A percentile compares a stretch with the other conserved stretches of the same genome.
These are phyloP conservation scores for Batkoa obscura DNA, from an alignment of 371 early-diverging fungal species.

Conservation along the genomic window DNA sequence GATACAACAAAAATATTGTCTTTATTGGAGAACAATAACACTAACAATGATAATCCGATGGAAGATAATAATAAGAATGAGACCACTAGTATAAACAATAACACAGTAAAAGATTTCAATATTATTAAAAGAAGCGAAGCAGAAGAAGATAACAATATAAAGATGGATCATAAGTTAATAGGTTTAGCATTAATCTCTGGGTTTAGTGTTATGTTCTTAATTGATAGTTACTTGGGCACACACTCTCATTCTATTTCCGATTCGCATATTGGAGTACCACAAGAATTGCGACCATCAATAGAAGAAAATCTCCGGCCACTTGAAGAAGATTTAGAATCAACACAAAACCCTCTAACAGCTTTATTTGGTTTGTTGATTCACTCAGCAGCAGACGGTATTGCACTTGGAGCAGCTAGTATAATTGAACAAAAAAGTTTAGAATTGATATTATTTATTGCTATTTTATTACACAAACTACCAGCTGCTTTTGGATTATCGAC, in stretches of 20 bases:
- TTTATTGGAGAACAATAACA: neutral
- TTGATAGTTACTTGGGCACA: slow-evolving; percentile 46
- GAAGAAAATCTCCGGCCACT: slow-evolving; percentile 16
- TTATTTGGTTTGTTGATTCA: slow-evolving; percentile 82
- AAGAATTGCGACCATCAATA: slow-evolving; percentile 10
- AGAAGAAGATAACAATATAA: neutral
- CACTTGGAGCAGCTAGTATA: slow-evolving; percentile 62
- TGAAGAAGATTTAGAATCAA: slow-evolving; percentile 13
- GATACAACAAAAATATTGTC: neutral
- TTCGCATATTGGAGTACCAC: slow-evolving; percentile 7
- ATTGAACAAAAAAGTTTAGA: slow-evolving; percentile 42
- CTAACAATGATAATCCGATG: neutral
- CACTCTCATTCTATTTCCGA: slow-evolving; percentile 15
- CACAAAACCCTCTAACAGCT: slow-evolving; percentile 9
- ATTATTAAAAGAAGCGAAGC: neutral
- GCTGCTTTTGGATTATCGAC: slow-evolving; percentile 80
- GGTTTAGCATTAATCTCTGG: slow-evolving; percentile 65
- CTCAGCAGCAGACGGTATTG: slow-evolving; percentile 88
- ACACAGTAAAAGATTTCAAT: neutral
- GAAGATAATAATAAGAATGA: neutral
- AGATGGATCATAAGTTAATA: slow-evolving; percentile 33
- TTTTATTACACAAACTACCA: slow-evolving; percentile 92
- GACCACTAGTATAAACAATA: neutral
- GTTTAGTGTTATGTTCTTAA: slow-evolving; percentile 74
- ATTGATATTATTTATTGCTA: slow-evolving; percentile 80